Conservation (phyloP, 2,329 filamentous ascomycete genomes). For the Parascedosporium putredinis region DNA sequence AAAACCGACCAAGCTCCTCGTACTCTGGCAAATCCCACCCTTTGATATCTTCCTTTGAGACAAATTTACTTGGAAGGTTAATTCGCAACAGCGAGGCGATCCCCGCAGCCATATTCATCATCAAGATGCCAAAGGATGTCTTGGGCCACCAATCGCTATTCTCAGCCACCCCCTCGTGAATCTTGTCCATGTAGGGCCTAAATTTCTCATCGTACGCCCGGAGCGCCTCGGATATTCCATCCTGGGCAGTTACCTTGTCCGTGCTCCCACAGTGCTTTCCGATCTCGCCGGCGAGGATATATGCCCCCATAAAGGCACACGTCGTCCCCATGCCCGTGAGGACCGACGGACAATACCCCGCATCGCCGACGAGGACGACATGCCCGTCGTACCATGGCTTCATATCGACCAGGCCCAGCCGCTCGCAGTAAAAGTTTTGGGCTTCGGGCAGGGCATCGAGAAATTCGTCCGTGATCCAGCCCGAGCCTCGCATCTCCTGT, state of each 20-base stretch:
- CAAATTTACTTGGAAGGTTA: constrained; percentile 3
- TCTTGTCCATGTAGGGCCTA: constrained; percentile 30
- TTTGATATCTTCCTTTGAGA: constrained; percentile 9
- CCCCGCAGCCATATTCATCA: constrained; percentile 1
- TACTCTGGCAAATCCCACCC: constrained; percentile 10
- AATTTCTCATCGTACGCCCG: constrained; percentile 32
- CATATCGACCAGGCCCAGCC: constrained; percentile 34
- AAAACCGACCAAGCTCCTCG: too few species aligned
- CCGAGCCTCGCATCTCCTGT: constrained; percentile 28
- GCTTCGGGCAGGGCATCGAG: constrained; percentile 28
- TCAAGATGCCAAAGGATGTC: constrained; percentile 3
- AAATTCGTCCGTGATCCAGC: constrained; percentile 30
- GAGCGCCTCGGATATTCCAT: constrained; percentile 23
- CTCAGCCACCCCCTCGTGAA: constrained; percentile 16
- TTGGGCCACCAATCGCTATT: constrained; percentile 2
- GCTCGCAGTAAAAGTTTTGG: constrained; percentile 35
- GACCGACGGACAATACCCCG: constrained; percentile 37
- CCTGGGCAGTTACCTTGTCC: constrained; percentile 13
- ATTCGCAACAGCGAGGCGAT: constrained; percentile 8
- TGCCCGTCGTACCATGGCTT: constrained; percentile 33
- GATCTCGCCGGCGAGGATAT: constrained; percentile 46
- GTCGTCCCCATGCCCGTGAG: constrained; percentile 42
- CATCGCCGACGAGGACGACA: constrained; percentile 43
- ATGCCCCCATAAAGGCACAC: constrained; percentile 36
- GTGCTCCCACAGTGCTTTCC: constrained; percentile 17